Evolutionary conservation across 2,329 filamentous ascomycete species (phyloP).

Genomic region (Diplocarpon mali): DNA sequence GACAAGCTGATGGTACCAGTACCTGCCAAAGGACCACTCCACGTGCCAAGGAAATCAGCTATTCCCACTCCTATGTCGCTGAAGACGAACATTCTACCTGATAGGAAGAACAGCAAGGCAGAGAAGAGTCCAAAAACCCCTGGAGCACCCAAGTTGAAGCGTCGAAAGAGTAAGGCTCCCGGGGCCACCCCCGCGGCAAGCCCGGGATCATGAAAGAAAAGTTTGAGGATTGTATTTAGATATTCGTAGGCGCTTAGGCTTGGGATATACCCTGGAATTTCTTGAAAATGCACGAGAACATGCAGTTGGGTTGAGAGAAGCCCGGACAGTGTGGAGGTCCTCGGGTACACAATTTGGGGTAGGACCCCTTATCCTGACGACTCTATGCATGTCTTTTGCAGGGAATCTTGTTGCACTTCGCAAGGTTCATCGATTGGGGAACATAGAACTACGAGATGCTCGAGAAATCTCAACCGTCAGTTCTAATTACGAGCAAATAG

Average conservation of each 20-base stretch:
- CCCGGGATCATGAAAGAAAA: neutral
- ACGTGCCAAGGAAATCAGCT: conserved; percentile 11
- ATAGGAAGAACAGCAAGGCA: conserved; percentile 22
- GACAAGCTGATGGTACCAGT: conserved; percentile 19
- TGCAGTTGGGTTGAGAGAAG: too few relatives aligned
- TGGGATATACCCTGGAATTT: conserved; percentile 6
- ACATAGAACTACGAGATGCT: too few relatives aligned
- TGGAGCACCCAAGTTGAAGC: conserved; percentile 27
- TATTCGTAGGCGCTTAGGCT: neutral
- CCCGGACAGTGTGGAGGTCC: too few relatives aligned
- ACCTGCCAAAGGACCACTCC: conserved; percentile 11
- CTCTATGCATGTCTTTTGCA: too few relatives aligned
- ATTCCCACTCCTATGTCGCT: conserved; percentile 12
- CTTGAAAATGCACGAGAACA: too few relatives aligned
- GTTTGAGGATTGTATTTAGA: neutral
- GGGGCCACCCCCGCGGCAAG: neutral
- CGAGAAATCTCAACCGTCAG: too few relatives aligned
- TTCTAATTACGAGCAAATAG: too few relatives aligned
- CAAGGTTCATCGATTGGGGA: too few relatives aligned
- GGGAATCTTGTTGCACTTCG: too few relatives aligned
- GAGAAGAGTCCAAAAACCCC: conserved; percentile 27
- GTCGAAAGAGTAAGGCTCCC: conserved; percentile 29
- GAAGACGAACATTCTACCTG: conserved; percentile 21
- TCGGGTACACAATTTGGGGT: too few relatives aligned
- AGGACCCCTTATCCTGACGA: too few relatives aligned